Percentiles rank a stretch among this genome's conserved stretches.
Conservation (phyloP, 768 basidiomycete species). For the Floccularia luteovirens region DNA sequence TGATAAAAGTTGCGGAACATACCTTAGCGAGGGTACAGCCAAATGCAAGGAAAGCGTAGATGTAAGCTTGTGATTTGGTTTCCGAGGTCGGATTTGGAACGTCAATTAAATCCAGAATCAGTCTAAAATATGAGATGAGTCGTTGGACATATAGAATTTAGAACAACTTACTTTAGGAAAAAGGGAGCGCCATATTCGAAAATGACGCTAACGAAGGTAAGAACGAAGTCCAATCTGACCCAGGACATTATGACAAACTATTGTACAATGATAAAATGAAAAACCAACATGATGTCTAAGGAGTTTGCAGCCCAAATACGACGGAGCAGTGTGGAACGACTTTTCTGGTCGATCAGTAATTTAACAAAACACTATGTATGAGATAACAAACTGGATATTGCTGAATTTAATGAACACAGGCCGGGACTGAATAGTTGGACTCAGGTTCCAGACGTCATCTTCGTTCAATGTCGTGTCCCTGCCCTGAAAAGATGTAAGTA, state of each 20-base stretch:
- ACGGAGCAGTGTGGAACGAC: conserved; percentile 31
- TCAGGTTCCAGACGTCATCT: conserved; percentile 64
- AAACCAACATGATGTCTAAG: conserved; percentile 32
- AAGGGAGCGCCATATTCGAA: conserved; percentile 81
- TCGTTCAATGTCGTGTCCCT: conserved; percentile 54
- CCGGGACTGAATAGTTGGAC: conserved; percentile 59
- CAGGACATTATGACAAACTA: neutral
- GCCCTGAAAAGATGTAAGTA: conserved; percentile 21
- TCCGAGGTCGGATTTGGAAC: conserved; percentile 34
- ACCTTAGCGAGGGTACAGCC: conserved; percentile 50
- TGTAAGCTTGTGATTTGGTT: conserved; percentile 55
- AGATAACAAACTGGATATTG: conserved; percentile 20
- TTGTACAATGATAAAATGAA: neutral
- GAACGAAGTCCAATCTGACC: conserved; percentile 48
- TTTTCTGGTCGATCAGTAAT: conserved; percentile 7
- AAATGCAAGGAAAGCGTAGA: conserved; percentile 76
- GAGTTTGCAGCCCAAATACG: conserved; percentile 38
- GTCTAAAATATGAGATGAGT: conserved; percentile 18
- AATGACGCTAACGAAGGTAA: conserved; percentile 62
- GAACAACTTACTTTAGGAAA: conserved; percentile 61
- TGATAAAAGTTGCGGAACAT: neutral
- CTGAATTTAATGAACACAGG: conserved; percentile 53
- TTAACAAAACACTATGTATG: neutral
- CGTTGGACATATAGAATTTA: neutral
- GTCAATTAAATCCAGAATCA: conserved; percentile 54